These are phyloP conservation scores for Boletus coccyginus DNA, from an alignment of 768 basidiomycete genomes.

Conservation along the genomic window DNA sequence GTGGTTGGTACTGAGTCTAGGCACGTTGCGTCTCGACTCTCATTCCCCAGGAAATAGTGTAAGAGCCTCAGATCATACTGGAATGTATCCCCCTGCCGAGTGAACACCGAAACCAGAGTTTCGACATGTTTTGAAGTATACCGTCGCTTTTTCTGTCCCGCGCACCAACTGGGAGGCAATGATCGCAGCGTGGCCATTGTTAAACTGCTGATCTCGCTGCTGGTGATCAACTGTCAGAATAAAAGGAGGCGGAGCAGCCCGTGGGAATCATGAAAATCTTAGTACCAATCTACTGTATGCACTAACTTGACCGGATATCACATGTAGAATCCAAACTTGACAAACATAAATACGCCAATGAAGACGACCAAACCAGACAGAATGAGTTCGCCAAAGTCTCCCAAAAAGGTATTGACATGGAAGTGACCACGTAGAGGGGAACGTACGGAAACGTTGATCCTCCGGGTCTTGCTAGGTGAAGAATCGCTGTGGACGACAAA, in stretches of 20 bases:
- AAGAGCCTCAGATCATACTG: no score
- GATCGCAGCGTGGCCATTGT: background rate
- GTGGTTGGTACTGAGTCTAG: no score
- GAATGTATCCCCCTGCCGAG: no score
- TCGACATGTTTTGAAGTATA: background rate
- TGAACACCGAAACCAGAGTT: background rate
- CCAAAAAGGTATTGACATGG: constrained; percentile 60
- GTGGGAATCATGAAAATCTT: background rate
- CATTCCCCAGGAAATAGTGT: no score
- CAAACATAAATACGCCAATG: constrained; percentile 29
- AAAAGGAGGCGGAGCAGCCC: background rate
- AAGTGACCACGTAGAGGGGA: constrained; percentile 54
- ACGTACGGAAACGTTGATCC: constrained; percentile 51
- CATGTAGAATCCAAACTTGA: constrained; percentile 26
- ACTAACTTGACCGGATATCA: constrained; percentile 14
- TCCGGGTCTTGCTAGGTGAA: constrained; percentile 45
- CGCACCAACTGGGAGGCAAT: no score
- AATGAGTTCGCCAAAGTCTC: constrained; percentile 46
- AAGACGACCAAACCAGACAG: constrained; percentile 31
- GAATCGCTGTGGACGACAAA: constrained; percentile 53
- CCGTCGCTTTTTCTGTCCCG: no score
- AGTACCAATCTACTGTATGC: background rate
- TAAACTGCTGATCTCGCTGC: background rate
- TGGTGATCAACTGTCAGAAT: background rate
- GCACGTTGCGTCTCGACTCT: no score